Conservation (phyloP, 2,329 filamentous ascomycete genomes). For the Gnomoniopsis smithogilvyi region DNA sequence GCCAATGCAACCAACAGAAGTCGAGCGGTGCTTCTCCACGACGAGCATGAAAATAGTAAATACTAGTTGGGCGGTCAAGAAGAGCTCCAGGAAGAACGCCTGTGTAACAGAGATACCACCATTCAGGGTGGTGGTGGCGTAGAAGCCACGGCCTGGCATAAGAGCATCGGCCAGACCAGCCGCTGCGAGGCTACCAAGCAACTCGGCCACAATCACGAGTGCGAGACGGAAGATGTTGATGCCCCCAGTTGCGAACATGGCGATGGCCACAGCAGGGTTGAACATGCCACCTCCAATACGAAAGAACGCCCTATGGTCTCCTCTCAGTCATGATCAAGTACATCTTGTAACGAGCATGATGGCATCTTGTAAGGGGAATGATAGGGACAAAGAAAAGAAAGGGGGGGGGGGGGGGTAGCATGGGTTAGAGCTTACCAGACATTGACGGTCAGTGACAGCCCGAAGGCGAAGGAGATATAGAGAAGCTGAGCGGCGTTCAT, state of each 20-base stretch:
- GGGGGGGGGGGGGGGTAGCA: neutral
- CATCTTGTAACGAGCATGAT: no score
- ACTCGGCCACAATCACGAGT: slow-evolving; percentile 52
- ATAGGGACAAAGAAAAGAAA: neutral
- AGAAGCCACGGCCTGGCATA: slow-evolving; percentile 51
- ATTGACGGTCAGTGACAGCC: slow-evolving; percentile 47
- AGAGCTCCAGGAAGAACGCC: slow-evolving; percentile 65
- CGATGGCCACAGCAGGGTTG: slow-evolving; percentile 55
- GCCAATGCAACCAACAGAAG: slow-evolving; percentile 67
- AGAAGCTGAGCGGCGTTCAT: slow-evolving; percentile 37
- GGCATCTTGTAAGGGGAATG: neutral
- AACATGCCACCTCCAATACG: slow-evolving; percentile 51
- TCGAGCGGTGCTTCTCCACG: slow-evolving; percentile 70
- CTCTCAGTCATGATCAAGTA: neutral
- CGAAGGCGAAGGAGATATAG: slow-evolving; percentile 49
- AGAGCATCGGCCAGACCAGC: slow-evolving; percentile 55
- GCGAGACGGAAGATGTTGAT: slow-evolving; percentile 49
- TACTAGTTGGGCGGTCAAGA: slow-evolving; percentile 61
- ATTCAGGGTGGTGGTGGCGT: slow-evolving; percentile 54
- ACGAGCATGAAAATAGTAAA: slow-evolving; percentile 68
- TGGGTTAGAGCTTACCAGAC: slow-evolving; percentile 36
- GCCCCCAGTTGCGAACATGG: slow-evolving; percentile 56
- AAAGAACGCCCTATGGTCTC: slow-evolving; percentile 40
- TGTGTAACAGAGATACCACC: slow-evolving; percentile 49
- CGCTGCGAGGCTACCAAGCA: slow-evolving; percentile 57